Conservation (phyloP, 805 yeast genomes). For the Suhomyces prunicola region DNA sequence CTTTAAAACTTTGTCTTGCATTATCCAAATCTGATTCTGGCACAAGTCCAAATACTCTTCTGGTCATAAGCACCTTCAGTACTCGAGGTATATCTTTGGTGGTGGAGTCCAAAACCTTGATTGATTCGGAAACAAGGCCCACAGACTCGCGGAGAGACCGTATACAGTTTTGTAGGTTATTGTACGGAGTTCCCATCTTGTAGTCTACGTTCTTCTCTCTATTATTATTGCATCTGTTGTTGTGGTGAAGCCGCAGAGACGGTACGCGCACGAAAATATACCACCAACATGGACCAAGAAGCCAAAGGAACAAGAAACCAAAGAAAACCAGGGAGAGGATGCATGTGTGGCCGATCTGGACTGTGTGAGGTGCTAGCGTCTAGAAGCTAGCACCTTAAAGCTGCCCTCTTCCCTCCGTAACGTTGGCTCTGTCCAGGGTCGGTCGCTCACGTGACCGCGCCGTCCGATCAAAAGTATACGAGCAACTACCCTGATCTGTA, state of each 20-base stretch:
- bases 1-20: slow-evolving; percentile 36
- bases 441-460: background rate
- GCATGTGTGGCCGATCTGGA: too few relatives aligned
- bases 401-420: background rate
- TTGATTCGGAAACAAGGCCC: slow-evolving; percentile 29
- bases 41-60: slow-evolving; percentile 48
- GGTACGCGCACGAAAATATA: background rate
- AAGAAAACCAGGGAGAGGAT: too few relatives aligned
- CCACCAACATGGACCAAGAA: background rate
- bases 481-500: background rate
- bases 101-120: slow-evolving; percentile 30
- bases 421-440: background rate
- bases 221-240: background rate
- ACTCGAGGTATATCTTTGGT: slow-evolving; percentile 41
- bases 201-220: background rate
- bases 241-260: background rate
- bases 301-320: too few relatives aligned
- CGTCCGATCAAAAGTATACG: background rate
- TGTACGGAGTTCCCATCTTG: background rate
- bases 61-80: slow-evolving; percentile 39
- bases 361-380: too few relatives aligned
- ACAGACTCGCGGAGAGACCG: slow-evolving; percentile 33
- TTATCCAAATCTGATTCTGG: slow-evolving; percentile 46
- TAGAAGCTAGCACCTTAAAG: too few relatives aligned
- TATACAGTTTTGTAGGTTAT: slow-evolving; percentile 23